A percentile compares a stretch with the other conserved stretches of the same genome.
Evolutionary conservation across 169 alveolate genomes (phyloP).

Genomic region (Eimeria sp.): DNA sequence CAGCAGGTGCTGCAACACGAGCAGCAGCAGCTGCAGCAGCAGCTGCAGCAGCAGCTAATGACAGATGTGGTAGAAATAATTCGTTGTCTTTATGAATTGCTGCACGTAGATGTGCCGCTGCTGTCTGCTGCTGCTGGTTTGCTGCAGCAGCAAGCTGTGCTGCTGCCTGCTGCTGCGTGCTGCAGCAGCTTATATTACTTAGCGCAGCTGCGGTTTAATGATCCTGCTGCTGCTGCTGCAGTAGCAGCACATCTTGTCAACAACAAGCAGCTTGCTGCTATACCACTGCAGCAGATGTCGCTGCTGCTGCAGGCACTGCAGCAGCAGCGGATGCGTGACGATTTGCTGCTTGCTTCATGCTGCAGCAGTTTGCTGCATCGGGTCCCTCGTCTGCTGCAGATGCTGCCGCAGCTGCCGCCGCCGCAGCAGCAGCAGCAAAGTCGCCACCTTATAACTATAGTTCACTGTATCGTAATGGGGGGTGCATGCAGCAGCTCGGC

Average conservation of each 20-base stretch:
- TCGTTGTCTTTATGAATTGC: slow-evolving; percentile 29
- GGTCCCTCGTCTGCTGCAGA: slow-evolving; percentile 10
- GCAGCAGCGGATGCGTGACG: slow-evolving; percentile 33
- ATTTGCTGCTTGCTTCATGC: slow-evolving; percentile 43
- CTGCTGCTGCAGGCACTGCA: slow-evolving; percentile 53
- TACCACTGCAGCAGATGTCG: slow-evolving; percentile 30
- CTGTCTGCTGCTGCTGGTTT: slow-evolving; percentile 50
- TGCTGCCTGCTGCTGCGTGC: slow-evolving; percentile 78
- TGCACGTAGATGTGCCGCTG: slow-evolving; percentile 47
- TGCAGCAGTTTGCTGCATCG: slow-evolving; percentile 56
- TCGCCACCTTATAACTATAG: background rate
- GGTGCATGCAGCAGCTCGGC: slow-evolving; percentile 3
- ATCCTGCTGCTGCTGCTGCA: slow-evolving; percentile 68
- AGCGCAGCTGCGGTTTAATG: slow-evolving; percentile 14
- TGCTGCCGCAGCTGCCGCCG: slow-evolving; percentile 47
- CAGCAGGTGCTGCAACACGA: slow-evolving; percentile 22
- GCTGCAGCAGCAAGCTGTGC: slow-evolving; percentile 22
- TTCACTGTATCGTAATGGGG: slow-evolving; percentile 21
- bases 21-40: slow-evolving; percentile 16
- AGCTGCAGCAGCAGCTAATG: slow-evolving; percentile 37
- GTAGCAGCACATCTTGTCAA: slow-evolving; percentile 49
- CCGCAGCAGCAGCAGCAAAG: slow-evolving; percentile 58
- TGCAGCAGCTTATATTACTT: slow-evolving; percentile 47
- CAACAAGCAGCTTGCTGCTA: slow-evolving; percentile 66
- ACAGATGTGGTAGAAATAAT: slow-evolving; percentile 8